Conservation (phyloP, 805 yeast genomes). For the Kodamaea laetipori region DNA sequence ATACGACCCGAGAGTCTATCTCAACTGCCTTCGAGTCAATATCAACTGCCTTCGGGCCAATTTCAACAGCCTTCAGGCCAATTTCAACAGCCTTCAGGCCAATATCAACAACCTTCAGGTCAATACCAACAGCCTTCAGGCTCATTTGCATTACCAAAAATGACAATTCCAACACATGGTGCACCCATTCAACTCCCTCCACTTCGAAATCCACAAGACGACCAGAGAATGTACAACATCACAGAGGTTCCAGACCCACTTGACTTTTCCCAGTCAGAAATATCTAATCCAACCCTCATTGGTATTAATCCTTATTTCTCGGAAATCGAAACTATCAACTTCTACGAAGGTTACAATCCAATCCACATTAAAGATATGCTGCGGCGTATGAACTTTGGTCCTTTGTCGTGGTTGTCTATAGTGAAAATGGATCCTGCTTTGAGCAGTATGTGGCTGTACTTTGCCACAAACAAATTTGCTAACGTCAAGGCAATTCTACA, state of each 20-base stretch:
- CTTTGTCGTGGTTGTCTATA: slow-evolving; percentile 51
- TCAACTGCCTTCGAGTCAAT: too few species aligned
- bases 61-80: too few species aligned
- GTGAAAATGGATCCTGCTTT: slow-evolving; percentile 47
- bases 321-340: slow-evolving; percentile 38
- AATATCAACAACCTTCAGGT: background rate
- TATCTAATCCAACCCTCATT: slow-evolving; percentile 12
- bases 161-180: background rate
- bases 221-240: background rate
- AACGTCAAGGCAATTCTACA: slow-evolving; percentile 1
- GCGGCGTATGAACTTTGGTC: slow-evolving; percentile 51
- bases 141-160: background rate
- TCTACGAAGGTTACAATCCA: slow-evolving; percentile 47
- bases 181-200: background rate
- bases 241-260: background rate
- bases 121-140: background rate
- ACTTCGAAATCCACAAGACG: slow-evolving; percentile 3
- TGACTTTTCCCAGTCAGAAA: slow-evolving; percentile 1
- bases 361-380: slow-evolving; percentile 39
- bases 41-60: background rate
- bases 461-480: slow-evolving; percentile 1
- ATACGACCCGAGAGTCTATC: slow-evolving; percentile 31
- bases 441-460: slow-evolving; percentile 6
- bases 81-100: background rate
- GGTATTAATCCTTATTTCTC: slow-evolving; percentile 29